phyloP scores from a whole-genome alignment of 306 rosid species.

The Cucumis melo region DNA sequence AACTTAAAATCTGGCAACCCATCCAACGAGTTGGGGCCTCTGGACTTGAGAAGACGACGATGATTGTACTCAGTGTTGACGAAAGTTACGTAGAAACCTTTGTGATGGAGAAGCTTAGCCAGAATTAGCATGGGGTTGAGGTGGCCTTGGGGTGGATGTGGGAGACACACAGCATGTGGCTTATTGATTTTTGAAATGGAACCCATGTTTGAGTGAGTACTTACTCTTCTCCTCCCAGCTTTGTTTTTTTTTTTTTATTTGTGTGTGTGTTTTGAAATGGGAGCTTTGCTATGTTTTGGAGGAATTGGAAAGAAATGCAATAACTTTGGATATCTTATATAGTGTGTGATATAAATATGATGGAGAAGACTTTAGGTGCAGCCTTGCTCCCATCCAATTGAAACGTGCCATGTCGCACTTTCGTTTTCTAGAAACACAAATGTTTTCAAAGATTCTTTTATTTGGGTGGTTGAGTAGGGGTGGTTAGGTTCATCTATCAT shows the following conservation, averaged over 20 bases:
- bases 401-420: too few species aligned
- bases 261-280: not conserved
- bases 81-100: not conserved
- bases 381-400: too few species aligned
- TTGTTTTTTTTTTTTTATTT: too few species aligned
- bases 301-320: not conserved
- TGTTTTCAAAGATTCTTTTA: too few species aligned
- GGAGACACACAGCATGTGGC: not conserved
- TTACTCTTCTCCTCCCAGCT: too few species aligned
- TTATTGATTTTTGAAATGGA: not conserved
- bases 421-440: too few species aligned
- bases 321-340: not conserved
- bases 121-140: not conserved
- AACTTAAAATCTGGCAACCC: not conserved
- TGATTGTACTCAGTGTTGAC: not conserved
- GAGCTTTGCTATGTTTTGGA: not conserved
- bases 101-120: not conserved
- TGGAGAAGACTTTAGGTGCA: too few species aligned
- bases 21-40: not conserved
- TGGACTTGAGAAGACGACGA: not conserved
- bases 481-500: too few species aligned
- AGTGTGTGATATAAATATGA: too few species aligned
- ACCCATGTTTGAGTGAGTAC: not conserved
- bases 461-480: too few species aligned
- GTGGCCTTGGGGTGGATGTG: conserved; percentile 6